phyloP scores from a whole-genome alignment of 2,329 filamentous ascomycete species.

The Penicillium glabrum region DNA sequence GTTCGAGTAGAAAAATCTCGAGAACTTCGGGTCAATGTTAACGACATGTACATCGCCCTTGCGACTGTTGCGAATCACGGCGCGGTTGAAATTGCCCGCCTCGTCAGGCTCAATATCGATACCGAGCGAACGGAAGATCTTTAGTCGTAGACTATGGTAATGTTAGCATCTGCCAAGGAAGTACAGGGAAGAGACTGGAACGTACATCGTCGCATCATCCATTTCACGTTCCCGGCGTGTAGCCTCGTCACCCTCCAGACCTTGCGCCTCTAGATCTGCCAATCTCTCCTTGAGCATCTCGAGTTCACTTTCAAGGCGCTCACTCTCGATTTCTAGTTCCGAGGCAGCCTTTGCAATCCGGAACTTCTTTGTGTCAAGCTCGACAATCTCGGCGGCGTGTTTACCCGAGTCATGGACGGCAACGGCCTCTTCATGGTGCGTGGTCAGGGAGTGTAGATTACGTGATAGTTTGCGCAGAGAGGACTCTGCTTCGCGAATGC shows the following conservation, averaged over 20 bases:
- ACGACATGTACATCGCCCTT: conserved; percentile 94
- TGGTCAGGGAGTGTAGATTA: conserved; percentile 69
- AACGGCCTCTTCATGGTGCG: conserved; percentile 75
- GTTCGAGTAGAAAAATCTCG: conserved; percentile 87
- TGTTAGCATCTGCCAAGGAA: background rate
- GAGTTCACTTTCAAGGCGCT: conserved; percentile 77
- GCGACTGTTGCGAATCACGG: conserved; percentile 77
- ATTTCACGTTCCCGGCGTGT: conserved; percentile 53
- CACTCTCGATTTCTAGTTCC: conserved; percentile 91
- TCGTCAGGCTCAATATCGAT: conserved; percentile 83
- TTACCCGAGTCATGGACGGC: conserved; percentile 71
- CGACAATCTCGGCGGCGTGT: conserved; percentile 81
- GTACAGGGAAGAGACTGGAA: background rate
- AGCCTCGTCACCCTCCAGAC: conserved; percentile 69
- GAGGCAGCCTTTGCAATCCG: conserved; percentile 86
- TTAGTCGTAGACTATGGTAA: conserved; percentile 67
- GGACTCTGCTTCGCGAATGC: conserved; percentile 68
- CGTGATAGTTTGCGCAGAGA: conserved; percentile 72
- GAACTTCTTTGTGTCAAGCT: conserved; percentile 91
- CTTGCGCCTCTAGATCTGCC: conserved; percentile 82
- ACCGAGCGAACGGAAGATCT: conserved; percentile 86
- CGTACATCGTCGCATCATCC: conserved; percentile 51
- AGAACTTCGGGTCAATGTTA: conserved; percentile 91
- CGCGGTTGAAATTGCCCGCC: conserved; percentile 80
- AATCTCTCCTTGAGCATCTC: conserved; percentile 72